A percentile compares a stretch with the other conserved stretches of the same genome.
Conservation (phyloP, 192 early-diverging fungal species). For the Entophlyctis luteolus region DNA sequence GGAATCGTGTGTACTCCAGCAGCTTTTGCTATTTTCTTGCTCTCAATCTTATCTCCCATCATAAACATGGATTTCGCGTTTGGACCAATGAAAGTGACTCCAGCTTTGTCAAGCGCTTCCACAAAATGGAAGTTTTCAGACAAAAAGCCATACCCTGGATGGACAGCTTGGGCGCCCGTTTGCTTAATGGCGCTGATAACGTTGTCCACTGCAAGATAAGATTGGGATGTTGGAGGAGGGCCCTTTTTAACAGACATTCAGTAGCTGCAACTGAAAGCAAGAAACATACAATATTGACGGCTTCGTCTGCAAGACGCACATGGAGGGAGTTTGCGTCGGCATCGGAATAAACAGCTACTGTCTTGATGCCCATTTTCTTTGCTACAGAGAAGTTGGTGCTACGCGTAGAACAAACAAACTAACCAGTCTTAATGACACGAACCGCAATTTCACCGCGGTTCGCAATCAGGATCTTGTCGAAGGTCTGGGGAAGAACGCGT, state of each 20-base stretch:
- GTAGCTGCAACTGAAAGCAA: neutral
- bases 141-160: conserved; percentile 90
- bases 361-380: conserved; percentile 88
- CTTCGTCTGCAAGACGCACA: conserved; percentile 86
- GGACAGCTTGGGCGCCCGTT: conserved; percentile 86
- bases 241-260: conserved; percentile 42
- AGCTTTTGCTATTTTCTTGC: conserved; percentile 91
- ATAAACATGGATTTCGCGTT: conserved; percentile 88
- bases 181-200: conserved; percentile 72
- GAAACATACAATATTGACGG: conserved; percentile 58
- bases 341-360: conserved; percentile 91
- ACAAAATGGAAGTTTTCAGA: conserved; percentile 88
- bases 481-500: too few relatives aligned
- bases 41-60: conserved; percentile 97
- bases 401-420: neutral
- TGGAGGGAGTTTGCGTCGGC: conserved; percentile 82
- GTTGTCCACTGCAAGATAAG: conserved; percentile 76
- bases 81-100: conserved; percentile 90
- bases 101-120: conserved; percentile 64
- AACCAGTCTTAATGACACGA: conserved; percentile 79
- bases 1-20: conserved; percentile 83
- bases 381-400: conserved; percentile 41
- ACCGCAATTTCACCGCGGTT: conserved; percentile 96
- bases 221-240: conserved; percentile 71
- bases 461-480: conserved; percentile 90